Base-by-base conservation (phyloP, 2,329 filamentous ascomycete genomes). In the Hortaea sp. region DNA sequence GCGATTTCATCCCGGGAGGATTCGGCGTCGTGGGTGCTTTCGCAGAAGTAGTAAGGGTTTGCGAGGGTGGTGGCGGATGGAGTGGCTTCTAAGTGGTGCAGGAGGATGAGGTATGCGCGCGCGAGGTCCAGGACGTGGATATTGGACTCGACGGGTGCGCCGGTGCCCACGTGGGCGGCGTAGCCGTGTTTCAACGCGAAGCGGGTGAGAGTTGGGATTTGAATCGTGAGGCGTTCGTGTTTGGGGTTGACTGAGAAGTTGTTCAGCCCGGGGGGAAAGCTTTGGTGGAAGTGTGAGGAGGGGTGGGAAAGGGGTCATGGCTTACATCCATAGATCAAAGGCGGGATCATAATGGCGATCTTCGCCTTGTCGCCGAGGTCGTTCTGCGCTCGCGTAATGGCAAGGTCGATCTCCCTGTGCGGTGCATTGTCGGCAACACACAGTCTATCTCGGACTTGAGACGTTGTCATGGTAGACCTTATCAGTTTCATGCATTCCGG, bases 31-130 rank as follows among this genome's bases (percentile, higher is more conserved):
- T 52, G 53, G 1, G 56, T 56, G 20, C 66, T 62, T 54, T 75
- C 72, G 57, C 64, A 69, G 60, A 75, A 75, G 55, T 68, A 75
- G 54, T 75, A 76, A 5, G 70, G 71, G 48, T 74, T 72, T 30
- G 63, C 48, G 1, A 69, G 52, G 1, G 67, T 49, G 6, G 66
- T 56, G 6, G 53, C 47, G 0, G 62, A 47, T 3, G 60, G 44
- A 0, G 57, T 51, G 6, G 52, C 40, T 42, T 75, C 72, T 12
- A 75, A 57, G 47, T 66, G 63, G 52, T 73, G 70, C n/a, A 75
- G 55, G 1, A 76, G 49, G 0, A 63, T 58, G 6, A 71, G 53
- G 50, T 74, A 75, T 0, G 60, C 72, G 5, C 67, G 53, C 4
- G 71, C 71, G 1, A 75, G 59, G 54, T 75, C 72, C 12, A 60